These are phyloP conservation scores for Mycena galericulata DNA, from an alignment of 768 basidiomycete species.

Conservation along the genomic window DNA sequence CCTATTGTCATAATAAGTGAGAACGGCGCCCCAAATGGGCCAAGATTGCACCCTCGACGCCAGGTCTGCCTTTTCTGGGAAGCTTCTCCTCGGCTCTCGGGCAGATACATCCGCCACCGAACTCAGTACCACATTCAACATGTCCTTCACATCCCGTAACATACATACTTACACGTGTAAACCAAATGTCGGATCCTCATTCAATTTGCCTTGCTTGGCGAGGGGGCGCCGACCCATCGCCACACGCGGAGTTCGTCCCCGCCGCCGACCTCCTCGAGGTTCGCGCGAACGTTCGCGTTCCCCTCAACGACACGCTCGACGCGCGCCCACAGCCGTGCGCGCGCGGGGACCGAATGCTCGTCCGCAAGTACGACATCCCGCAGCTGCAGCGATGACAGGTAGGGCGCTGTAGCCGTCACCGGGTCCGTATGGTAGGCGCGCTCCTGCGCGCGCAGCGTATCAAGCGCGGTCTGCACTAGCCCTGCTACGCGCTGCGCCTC, in stretches of 20 bases:
- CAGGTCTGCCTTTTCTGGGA: constrained; percentile 15
- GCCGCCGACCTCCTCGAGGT: constrained; percentile 84
- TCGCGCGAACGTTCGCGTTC: constrained; percentile 90
- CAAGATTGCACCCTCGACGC: constrained; percentile 6
- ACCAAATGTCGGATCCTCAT: not conserved
- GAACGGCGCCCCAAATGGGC: not conserved
- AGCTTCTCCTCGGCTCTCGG: constrained; percentile 15
- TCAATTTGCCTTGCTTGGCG: constrained; percentile 17
- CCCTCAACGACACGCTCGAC: constrained; percentile 90
- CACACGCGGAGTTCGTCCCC: constrained; percentile 93
- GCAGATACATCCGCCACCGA: not conserved
- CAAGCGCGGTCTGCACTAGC: constrained; percentile 83
- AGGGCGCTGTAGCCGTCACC: constrained; percentile 76
- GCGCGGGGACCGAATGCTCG: constrained; percentile 76
- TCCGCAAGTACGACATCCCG: constrained; percentile 88
- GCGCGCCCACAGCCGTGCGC: constrained; percentile 80
- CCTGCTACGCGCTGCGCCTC: constrained; percentile 77
- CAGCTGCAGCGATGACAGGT: constrained; percentile 87
- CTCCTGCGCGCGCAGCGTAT: constrained; percentile 86
- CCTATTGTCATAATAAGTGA: not conserved
- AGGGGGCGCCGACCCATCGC: constrained; percentile 82
- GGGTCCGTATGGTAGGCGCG: constrained; percentile 86
- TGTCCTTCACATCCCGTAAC: not conserved
- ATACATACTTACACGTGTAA: not conserved
- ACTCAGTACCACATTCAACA: not conserved